Percentiles rank a stretch among this genome's conserved stretches.
These are phyloP conservation scores for Coemansia sp. DNA, from an alignment of 192 early-diverging fungal species.

Conservation along the genomic window DNA sequence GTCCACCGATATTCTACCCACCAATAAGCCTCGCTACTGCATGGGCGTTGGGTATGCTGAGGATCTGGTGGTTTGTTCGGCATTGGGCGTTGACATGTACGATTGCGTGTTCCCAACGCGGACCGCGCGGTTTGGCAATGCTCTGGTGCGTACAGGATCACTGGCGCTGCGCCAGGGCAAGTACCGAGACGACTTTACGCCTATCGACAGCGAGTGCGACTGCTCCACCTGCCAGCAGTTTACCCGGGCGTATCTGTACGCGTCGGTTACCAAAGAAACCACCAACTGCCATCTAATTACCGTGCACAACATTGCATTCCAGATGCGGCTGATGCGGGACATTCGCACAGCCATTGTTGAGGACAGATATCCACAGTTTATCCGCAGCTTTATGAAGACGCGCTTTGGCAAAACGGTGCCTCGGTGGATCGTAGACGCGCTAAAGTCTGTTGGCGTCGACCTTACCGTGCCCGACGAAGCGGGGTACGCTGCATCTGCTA, in stretches of 20 bases:
- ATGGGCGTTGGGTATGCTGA: slow-evolving; percentile 89
- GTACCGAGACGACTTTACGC: slow-evolving; percentile 62
- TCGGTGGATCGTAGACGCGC: slow-evolving; percentile 69
- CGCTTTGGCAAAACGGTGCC: slow-evolving; percentile 67
- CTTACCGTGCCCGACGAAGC: slow-evolving; percentile 39
- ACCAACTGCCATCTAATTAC: slow-evolving; percentile 78
- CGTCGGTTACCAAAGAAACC: slow-evolving; percentile 69
- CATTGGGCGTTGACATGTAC: slow-evolving; percentile 87
- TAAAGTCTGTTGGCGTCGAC: slow-evolving; percentile 67
- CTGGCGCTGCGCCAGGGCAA: slow-evolving; percentile 62
- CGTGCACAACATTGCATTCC: slow-evolving; percentile 82
- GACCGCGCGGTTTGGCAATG: slow-evolving; percentile 86
- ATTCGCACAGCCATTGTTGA: slow-evolving; percentile 70
- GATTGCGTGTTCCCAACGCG: slow-evolving; percentile 90
- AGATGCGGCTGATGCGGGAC: slow-evolving; percentile 77
- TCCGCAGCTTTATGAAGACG: slow-evolving; percentile 65
- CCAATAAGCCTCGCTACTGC: slow-evolving; percentile 84
- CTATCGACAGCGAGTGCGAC: slow-evolving; percentile 74
- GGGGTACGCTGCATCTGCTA: slow-evolving; percentile 35
- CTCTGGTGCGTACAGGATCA: slow-evolving; percentile 70
- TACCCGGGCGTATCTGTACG: slow-evolving; percentile 70
- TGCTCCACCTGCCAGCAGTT: slow-evolving; percentile 74
- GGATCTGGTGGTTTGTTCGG: slow-evolving; percentile 81
- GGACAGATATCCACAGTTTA: slow-evolving; percentile 66
- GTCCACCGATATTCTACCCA: slow-evolving; percentile 78